Conservation (phyloP, 140 eudicot genomes). For the Bidens hawaiensis region DNA sequence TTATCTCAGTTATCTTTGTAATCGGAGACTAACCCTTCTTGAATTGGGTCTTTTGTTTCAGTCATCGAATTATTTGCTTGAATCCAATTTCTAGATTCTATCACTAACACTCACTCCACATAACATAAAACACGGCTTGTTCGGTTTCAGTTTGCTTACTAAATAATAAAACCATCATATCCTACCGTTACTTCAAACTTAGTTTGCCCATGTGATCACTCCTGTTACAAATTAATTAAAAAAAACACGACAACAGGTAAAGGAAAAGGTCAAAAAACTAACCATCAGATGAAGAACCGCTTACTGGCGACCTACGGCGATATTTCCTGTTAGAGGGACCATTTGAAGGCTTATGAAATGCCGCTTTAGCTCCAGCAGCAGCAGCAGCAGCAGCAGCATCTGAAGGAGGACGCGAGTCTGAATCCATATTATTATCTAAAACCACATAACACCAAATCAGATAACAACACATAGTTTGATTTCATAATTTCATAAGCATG, state of each 20-base stretch:
- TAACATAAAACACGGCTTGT: background rate
- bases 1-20: too few species aligned
- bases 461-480: background rate
- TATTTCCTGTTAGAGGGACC: slow-evolving; percentile 70
- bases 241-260: background rate
- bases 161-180: background rate
- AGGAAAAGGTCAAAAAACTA: slow-evolving; percentile 18
- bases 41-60: background rate
- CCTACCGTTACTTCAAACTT: background rate
- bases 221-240: background rate
- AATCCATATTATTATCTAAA: slow-evolving; percentile 52
- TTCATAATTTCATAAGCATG: background rate
- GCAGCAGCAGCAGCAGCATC: too few species aligned
- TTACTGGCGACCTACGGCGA: slow-evolving; percentile 71
- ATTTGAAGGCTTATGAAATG: slow-evolving; percentile 74
- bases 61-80: too few species aligned
- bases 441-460: background rate
- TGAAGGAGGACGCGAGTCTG: slow-evolving; percentile 36
- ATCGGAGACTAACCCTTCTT: background rate
- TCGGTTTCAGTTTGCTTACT: background rate
- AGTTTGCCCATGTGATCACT: background rate
- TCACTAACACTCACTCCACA: too few species aligned
- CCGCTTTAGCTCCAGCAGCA: slow-evolving; percentile 45
- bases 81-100: background rate
- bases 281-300: slow-evolving; percentile 72